phyloP scores from a whole-genome alignment of 495 filamentous ascomycete genomes.

The Lophiotrema nucula region DNA sequence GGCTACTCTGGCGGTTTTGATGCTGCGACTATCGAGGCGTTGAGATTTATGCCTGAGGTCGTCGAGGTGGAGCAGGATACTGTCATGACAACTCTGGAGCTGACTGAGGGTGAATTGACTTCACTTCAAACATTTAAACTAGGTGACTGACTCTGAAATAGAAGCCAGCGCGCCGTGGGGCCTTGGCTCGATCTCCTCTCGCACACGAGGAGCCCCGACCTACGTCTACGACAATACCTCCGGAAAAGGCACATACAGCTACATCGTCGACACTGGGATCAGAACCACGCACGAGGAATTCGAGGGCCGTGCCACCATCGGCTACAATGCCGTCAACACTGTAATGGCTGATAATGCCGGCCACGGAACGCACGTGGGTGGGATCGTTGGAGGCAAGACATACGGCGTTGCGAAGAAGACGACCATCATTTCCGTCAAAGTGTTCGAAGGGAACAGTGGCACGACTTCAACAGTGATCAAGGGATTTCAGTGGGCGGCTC shows the following conservation, averaged over 20 bases:
- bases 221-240: constrained; percentile 89
- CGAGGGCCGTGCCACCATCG: constrained; percentile 88
- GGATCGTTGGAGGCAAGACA: constrained; percentile 92
- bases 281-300: constrained; percentile 92
- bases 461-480: constrained; percentile 96
- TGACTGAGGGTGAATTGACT: neutral
- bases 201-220: constrained; percentile 79
- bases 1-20: constrained; percentile 96
- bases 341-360: constrained; percentile 78
- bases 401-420: constrained; percentile 99
- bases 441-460: constrained; percentile 59
- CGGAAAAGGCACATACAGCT: constrained; percentile 95
- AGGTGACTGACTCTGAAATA: neutral
- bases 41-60: constrained; percentile 92
- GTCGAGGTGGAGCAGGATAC: constrained; percentile 93
- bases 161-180: constrained; percentile 93
- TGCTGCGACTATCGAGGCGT: constrained; percentile 82
- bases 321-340: constrained; percentile 63
- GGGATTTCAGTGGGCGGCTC: constrained; percentile 93
- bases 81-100: constrained; percentile 69
- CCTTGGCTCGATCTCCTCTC: constrained; percentile 91
- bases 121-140: neutral
- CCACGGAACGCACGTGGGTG: constrained; percentile 98
- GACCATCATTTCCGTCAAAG: constrained; percentile 92
- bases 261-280: constrained; percentile 96